These are phyloP conservation scores for Xenoacremonium recifei DNA, from an alignment of 2,329 filamentous ascomycete species.

Conservation along the genomic window DNA sequence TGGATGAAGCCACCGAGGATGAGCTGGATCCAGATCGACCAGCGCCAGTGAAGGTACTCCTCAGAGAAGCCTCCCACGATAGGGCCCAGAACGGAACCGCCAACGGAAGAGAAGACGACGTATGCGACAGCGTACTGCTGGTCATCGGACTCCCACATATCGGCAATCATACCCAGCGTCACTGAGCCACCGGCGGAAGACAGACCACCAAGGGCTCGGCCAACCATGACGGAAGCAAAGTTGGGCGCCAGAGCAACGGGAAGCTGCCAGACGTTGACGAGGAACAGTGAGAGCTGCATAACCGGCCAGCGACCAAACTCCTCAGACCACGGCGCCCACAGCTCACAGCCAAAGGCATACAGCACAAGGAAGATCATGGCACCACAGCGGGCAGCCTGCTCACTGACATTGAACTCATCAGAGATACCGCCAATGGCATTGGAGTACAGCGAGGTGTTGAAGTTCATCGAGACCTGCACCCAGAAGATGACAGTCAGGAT, in stretches of 20 bases:
- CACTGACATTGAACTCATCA: slow-evolving; percentile 65
- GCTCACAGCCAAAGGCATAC: slow-evolving; percentile 83
- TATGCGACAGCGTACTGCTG: slow-evolving; percentile 77
- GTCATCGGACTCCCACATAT: slow-evolving; percentile 67
- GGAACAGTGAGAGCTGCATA: slow-evolving; percentile 67
- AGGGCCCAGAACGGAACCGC: slow-evolving; percentile 72
- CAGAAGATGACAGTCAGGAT: slow-evolving; percentile 72
- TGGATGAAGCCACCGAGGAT: slow-evolving; percentile 74
- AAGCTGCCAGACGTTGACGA: slow-evolving; percentile 77
- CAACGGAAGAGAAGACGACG: slow-evolving; percentile 77
- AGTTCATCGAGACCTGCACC: slow-evolving; percentile 76
- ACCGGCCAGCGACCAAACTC: slow-evolving; percentile 77
- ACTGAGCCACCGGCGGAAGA: slow-evolving; percentile 72
- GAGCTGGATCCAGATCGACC: slow-evolving; percentile 83
- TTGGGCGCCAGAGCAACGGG: slow-evolving; percentile 72
- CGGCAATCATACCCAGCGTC: slow-evolving; percentile 72
- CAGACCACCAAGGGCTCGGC: slow-evolving; percentile 67
- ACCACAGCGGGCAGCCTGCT: slow-evolving; percentile 68
- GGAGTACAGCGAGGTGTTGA: slow-evolving; percentile 73
- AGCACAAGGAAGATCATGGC: slow-evolving; percentile 76
- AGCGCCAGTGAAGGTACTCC: slow-evolving; percentile 63
- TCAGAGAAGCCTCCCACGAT: slow-evolving; percentile 78
- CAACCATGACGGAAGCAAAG: slow-evolving; percentile 67
- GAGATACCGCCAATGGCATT: slow-evolving; percentile 66
- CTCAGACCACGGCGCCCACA: slow-evolving; percentile 87